Evolutionary conservation across 2,329 filamentous ascomycete species (phyloP), one percentile per base, ranked within the genome.

Genomic region (Beauveria sp.): DNA sequence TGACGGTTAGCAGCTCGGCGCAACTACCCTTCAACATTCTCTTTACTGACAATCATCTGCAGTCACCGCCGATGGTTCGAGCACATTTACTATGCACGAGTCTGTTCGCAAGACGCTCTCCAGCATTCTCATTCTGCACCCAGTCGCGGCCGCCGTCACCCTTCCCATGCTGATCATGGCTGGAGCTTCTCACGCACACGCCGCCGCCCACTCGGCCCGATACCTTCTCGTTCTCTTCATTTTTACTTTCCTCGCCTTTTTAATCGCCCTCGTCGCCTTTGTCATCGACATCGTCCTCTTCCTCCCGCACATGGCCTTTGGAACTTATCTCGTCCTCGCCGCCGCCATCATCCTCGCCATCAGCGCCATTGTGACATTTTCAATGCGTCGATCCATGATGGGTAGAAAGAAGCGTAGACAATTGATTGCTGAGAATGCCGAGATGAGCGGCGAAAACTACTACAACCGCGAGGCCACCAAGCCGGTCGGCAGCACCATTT

Each of bases 371-470:
- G 87, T 97, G 42, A 93, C 92, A 9, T 99, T 93, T 73, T 92
- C 91, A 24, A 98, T 98, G 92, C 89, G 95, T 66, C 87, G 93
- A 64, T 96, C 93, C 2, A 79, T 98, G 62, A 90, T 97, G 64
- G 90, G 90, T 74, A 86, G 93, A 68, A 97, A 97, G 77, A 90
- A 93, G n/a, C 85, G 93, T 65, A 93, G 95, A 81, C 91, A 88
- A 79, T 86, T 91, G 51, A 96, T 98, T 71, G 91, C 87, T 2
- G 90, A 96, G 74, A 96, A 98, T 72, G 91, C 93, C 8, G 93
- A 98, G 72, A 98, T 98, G 93, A 98, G 90, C 72, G 93, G 93
- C 31, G 87, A 95, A 69, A 95, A 93, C 71, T 97, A 89, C 73
- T 97, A 96, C 75, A 89, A 88, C 69, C 83, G 88, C 63, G 85